A percentile compares a stretch with the other conserved stretches of the same genome.
Conservation (phyloP, 2,329 filamentous ascomycete genomes). For the Colletotrichum shisoi region DNA sequence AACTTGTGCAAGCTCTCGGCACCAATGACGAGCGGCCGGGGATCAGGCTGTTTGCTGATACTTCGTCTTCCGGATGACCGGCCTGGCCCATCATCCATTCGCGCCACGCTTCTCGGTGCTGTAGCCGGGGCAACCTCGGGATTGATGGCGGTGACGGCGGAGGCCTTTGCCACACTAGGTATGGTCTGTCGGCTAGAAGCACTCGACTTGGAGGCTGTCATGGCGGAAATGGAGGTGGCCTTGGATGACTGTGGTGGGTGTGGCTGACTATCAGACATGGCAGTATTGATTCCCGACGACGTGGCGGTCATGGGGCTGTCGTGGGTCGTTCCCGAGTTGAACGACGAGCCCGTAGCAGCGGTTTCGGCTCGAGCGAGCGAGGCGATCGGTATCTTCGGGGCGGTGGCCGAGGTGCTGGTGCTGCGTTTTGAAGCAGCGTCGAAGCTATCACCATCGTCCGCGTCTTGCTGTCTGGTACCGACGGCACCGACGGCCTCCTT, state of each 20-base stretch:
- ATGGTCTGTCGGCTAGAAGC: slow-evolving; percentile 52
- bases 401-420: slow-evolving; percentile 51
- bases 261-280: slow-evolving; percentile 52
- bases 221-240: slow-evolving; percentile 57
- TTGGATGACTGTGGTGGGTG: slow-evolving; percentile 57
- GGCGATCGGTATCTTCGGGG: slow-evolving; percentile 53
- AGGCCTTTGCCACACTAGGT: slow-evolving; percentile 54
- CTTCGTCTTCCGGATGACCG: slow-evolving; percentile 53
- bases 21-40: slow-evolving; percentile 48
- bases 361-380: slow-evolving; percentile 56
- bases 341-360: slow-evolving; percentile 45
- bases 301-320: slow-evolving; percentile 50
- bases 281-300: slow-evolving; percentile 48
- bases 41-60: slow-evolving; percentile 53
- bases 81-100: slow-evolving; percentile 55
- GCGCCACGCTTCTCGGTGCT: slow-evolving; percentile 53
- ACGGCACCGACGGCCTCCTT: slow-evolving; percentile 80
- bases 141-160: slow-evolving; percentile 53
- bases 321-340: slow-evolving; percentile 47
- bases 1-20: slow-evolving; percentile 52
- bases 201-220: slow-evolving; percentile 55
- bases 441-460: slow-evolving; percentile 56
- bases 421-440: slow-evolving; percentile 55
- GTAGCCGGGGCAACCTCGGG: slow-evolving; percentile 60
- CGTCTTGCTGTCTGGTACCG: slow-evolving; percentile 55